phyloP scores from a whole-genome alignment of 2,329 filamentous ascomycete genomes.

The Magnaporthales sp. region DNA sequence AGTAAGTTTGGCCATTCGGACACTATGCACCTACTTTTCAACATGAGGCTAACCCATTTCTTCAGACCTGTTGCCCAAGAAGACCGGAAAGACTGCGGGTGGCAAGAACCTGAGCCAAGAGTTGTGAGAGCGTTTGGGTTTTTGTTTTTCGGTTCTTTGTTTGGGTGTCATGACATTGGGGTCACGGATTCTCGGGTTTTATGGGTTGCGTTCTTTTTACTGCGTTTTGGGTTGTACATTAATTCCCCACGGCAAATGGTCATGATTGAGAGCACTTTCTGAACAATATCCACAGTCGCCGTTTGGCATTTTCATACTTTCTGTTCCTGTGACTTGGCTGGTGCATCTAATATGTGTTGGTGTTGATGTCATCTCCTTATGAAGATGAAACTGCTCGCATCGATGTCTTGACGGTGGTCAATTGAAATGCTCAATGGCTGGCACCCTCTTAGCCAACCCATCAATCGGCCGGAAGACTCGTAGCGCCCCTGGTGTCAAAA shows the following conservation, averaged over 20 bases:
- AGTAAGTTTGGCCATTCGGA: conserved; percentile 50
- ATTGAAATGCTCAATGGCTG: neutral
- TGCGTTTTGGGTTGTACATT: conserved; percentile 63
- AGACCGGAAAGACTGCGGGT: conserved; percentile 71
- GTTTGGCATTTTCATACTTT: conserved; percentile 6
- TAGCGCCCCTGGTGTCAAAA: neutral
- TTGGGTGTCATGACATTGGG: conserved; percentile 74
- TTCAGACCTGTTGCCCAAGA: conserved; percentile 95
- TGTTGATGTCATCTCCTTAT: no score
- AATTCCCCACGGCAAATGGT: conserved; percentile 58
- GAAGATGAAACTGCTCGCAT: no score
- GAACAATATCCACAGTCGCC: conserved; percentile 22
- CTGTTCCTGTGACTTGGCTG: neutral
- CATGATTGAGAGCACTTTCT: conserved; percentile 52
- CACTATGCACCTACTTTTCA: neutral
- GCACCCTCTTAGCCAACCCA: neutral
- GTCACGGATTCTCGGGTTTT: conserved; percentile 64
- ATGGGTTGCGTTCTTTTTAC: conserved; percentile 45
- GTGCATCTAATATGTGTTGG: no score
- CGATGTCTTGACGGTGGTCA: no score
- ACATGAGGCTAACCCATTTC: conserved; percentile 14
- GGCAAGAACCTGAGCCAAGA: conserved; percentile 92
- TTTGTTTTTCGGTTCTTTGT: conserved; percentile 50
- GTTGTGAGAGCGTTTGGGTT: conserved; percentile 55
- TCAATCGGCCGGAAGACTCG: neutral